Percentiles rank a stretch among this genome's conserved stretches.
These are phyloP conservation scores for Colletotrichum sp. DNA, from an alignment of 2,329 filamentous ascomycete species.

Conservation along the genomic window DNA sequence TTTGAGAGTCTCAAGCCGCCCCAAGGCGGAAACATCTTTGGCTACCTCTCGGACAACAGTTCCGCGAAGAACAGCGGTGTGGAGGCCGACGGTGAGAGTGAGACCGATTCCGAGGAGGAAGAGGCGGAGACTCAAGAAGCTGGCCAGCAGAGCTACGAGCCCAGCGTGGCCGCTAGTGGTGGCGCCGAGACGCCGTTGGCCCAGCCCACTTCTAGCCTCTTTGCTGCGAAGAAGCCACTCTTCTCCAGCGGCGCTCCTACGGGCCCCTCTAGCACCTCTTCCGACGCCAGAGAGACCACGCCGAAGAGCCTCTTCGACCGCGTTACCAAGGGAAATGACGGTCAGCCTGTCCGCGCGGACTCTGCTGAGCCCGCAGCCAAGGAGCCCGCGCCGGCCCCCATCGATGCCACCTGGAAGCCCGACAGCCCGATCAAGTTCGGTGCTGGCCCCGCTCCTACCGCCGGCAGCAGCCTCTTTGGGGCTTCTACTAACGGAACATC, in stretches of 20 bases:
- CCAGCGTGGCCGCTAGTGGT: slow-evolving; percentile 45
- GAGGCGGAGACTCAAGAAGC: slow-evolving; percentile 47
- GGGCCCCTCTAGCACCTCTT: slow-evolving; percentile 39
- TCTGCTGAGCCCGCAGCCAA: slow-evolving; percentile 33
- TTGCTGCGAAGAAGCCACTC: slow-evolving; percentile 32
- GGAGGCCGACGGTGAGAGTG: slow-evolving; percentile 52
- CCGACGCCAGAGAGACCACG: slow-evolving; percentile 48
- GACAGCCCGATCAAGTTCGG: slow-evolving; percentile 61
- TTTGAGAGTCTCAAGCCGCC: slow-evolving; percentile 43
- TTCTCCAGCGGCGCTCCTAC: slow-evolving; percentile 20
- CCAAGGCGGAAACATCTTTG: slow-evolving; percentile 58
- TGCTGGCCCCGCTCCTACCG: slow-evolving; percentile 32
- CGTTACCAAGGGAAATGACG: slow-evolving; percentile 54
- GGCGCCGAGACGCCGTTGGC: slow-evolving; percentile 43
- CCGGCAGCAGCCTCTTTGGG: slow-evolving; percentile 18
- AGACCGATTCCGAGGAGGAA: slow-evolving; percentile 46
- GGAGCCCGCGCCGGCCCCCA: slow-evolving; percentile 26
- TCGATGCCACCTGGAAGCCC: slow-evolving; percentile 55
- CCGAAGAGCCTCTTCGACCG: slow-evolving; percentile 62
- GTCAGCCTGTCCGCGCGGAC: slow-evolving; percentile 51
- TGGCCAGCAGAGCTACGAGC: slow-evolving; percentile 48
- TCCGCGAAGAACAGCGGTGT: slow-evolving; percentile 59
- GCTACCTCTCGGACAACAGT: slow-evolving; percentile 62
- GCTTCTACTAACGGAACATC: slow-evolving; percentile 30
- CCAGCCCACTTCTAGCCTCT: slow-evolving; percentile 37